Base-by-base conservation (phyloP, 805 yeast species). In the Saccharomycopsis amapae region DNA sequence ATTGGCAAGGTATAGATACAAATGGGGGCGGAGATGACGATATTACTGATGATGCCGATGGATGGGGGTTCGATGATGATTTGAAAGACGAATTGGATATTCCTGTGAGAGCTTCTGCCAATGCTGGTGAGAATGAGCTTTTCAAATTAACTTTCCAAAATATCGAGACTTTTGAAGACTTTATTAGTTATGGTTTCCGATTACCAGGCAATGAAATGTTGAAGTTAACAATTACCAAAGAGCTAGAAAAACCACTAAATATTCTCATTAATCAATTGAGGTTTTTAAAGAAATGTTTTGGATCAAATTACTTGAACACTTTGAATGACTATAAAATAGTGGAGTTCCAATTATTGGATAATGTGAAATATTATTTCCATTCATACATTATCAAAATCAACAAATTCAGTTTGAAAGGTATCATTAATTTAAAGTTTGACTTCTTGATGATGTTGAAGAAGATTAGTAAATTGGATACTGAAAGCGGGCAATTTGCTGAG, bases 311-410 rank as follows among this genome's bases (percentile, higher is more conserved):
- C 31, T 38, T 45, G 28, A 20, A 22, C 19, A 48, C 52, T 9
- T 15, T 32, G 20, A 19, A 18, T 10, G 52, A 48, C 22, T 42
- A 42, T 36, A 40, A 38, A 30, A 6, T 20, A 5, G 37, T 48
- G 12, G 52, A 48, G 25, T 30, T n/a, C 13, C 34, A 41, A 5
- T 17, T 48, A 5, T 40, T 40, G 33, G 32, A 35, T 15, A 45
- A 37, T 28, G 23, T 48, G 28, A 32, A 28, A 18, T 48, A 48
- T 30, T 48, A 48, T 28, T 44, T 45, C 34, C 31, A 44, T 20
- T 48, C 52, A 6, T 48, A 48, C 23, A 45, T 48, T 24, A 48
- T 48, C 43, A 48, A 48, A 30, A 44, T 48, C 17, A 48, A 45
- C 35, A 45, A 36, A 32, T 48, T 48, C 33, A 33, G 15, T 36